phyloP scores from a whole-genome alignment of 2,329 filamentous ascomycete species.

The Teratosphaeriaceae sp. region DNA sequence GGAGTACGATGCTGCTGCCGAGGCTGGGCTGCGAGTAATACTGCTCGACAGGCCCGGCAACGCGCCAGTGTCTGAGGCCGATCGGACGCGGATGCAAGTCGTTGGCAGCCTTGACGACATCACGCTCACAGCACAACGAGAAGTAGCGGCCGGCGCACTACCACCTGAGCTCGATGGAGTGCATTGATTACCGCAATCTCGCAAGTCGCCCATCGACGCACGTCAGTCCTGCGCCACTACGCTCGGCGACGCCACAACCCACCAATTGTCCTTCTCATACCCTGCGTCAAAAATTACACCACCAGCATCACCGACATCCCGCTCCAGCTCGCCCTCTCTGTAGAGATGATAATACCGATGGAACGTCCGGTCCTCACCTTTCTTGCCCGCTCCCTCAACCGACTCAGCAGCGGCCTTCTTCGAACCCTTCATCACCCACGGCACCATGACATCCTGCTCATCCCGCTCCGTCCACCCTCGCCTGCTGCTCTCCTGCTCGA shows the following conservation, averaged over 20 bases:
- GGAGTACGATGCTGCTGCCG: slow-evolving; percentile 41
- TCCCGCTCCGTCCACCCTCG: slow-evolving; percentile 81
- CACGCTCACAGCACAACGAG: slow-evolving; percentile 4
- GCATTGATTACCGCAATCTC: too few species aligned
- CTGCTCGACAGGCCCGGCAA: slow-evolving; percentile 61
- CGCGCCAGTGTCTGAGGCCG: slow-evolving; percentile 49
- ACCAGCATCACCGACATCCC: slow-evolving; percentile 66
- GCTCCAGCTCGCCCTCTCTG: slow-evolving; percentile 75
- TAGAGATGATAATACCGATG: slow-evolving; percentile 95
- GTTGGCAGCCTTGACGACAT: slow-evolving; percentile 22
- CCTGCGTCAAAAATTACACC: slow-evolving; percentile 71
- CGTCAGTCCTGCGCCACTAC: neutral
- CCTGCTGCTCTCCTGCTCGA: slow-evolving; percentile 82
- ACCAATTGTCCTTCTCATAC: slow-evolving; percentile 99
- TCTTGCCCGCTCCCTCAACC: slow-evolving; percentile 14
- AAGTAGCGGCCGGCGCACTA: too few species aligned
- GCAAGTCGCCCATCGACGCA: too few species aligned
- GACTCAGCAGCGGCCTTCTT: slow-evolving; percentile 24
- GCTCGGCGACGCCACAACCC: slow-evolving; percentile 54
- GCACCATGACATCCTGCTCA: slow-evolving; percentile 88
- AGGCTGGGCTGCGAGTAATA: slow-evolving; percentile 37
- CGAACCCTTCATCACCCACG: slow-evolving; percentile 66
- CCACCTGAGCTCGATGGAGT: too few species aligned
- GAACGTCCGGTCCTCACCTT: slow-evolving; percentile 49
- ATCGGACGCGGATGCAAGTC: slow-evolving; percentile 28